phyloP scores from a whole-genome alignment of 805 yeast genomes.

The Jamesozyma jinghongensis region DNA sequence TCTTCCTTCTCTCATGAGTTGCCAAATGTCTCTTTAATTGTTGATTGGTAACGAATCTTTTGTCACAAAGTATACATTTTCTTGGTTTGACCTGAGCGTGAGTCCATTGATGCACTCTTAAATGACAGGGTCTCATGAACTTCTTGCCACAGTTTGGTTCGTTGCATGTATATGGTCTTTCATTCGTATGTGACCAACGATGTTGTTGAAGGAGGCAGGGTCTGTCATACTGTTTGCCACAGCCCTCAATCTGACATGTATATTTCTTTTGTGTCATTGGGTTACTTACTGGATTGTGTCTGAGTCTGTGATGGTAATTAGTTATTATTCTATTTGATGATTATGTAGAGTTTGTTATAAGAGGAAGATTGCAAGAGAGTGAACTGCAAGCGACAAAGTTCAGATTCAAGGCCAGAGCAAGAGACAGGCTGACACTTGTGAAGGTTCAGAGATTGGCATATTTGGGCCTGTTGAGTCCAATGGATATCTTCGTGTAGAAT shows the following conservation, averaged over 20 bases:
- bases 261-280: conserved; percentile 24
- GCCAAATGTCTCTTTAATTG: conserved; percentile 52
- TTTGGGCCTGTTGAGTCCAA: too few relatives aligned
- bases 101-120: conserved; percentile 67
- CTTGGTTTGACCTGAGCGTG: conserved; percentile 50
- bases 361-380: too few relatives aligned
- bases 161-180: conserved; percentile 64
- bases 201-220: conserved; percentile 61
- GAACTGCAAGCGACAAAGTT: too few relatives aligned
- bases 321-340: too few relatives aligned
- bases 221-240: conserved; percentile 45
- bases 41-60: conserved; percentile 52
- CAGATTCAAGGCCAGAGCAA: too few relatives aligned
- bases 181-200: conserved; percentile 65
- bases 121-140: conserved; percentile 69
- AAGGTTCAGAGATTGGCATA: too few relatives aligned
- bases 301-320: too few relatives aligned
- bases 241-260: conserved; percentile 37
- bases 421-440: too few relatives aligned
- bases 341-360: too few relatives aligned
- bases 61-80: conserved; percentile 47
- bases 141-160: conserved; percentile 48
- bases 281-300: too few relatives aligned
- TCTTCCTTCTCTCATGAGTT: conserved; percentile 39
- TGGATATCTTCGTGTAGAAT: too few relatives aligned